phyloP scores from a whole-genome alignment of 75 land plant species.

The Pinus tabuliformis region DNA sequence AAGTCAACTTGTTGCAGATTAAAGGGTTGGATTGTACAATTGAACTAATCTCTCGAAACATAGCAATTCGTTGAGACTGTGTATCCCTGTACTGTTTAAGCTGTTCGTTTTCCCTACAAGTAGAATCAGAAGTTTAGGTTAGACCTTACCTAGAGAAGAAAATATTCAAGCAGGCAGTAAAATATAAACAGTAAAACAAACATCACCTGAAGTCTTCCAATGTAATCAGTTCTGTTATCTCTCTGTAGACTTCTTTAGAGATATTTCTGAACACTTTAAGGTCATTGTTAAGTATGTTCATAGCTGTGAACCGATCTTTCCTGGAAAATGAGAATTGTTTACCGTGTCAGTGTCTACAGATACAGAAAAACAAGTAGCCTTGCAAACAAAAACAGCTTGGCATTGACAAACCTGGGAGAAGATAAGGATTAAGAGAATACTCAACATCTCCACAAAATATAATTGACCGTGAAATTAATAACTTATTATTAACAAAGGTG shows the following conservation, averaged over 20 bases:
- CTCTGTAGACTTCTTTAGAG: constrained; percentile 1
- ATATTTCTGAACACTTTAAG: constrained; percentile 10
- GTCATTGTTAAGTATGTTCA: constrained; percentile 11
- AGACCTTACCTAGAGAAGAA: background rate
- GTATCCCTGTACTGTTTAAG: background rate
- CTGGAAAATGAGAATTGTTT: background rate
- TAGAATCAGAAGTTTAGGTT: no score
- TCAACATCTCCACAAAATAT: no score
- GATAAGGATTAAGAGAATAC: no score
- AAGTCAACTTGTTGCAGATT: no score
- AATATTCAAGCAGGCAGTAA: background rate
- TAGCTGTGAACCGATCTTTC: background rate
- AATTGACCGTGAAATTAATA: no score
- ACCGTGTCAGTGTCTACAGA: no score
- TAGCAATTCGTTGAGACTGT: no score
- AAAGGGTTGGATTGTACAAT: background rate
- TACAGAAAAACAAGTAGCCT: no score
- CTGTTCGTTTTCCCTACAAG: constrained; percentile 9
- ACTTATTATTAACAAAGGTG: no score
- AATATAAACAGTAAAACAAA: background rate
- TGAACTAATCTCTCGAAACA: background rate
- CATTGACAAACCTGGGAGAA: no score
- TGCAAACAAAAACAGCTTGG: no score
- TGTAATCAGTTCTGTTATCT: constrained; percentile 11
- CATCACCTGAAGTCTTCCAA: constrained; percentile 14